Conservation (phyloP, 305 asterid species). For the Fraxinus sp. region DNA sequence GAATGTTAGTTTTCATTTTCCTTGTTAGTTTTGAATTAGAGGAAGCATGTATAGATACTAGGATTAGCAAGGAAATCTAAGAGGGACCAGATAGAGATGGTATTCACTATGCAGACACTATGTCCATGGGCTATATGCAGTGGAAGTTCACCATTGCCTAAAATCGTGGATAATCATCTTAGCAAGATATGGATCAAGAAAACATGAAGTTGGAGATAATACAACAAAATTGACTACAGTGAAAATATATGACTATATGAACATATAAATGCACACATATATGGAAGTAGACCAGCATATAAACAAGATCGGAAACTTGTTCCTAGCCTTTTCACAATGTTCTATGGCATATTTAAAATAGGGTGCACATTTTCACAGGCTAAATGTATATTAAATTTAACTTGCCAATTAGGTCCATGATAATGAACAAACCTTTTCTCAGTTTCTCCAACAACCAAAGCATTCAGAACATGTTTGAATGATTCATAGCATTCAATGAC, state of each 20-base stretch:
- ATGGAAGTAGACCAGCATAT: constrained; percentile 4
- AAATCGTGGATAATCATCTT: neutral
- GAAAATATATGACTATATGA: neutral
- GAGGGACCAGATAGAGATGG: neutral
- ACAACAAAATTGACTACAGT: neutral
- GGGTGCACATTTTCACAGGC: constrained; percentile 4
- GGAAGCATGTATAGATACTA: neutral
- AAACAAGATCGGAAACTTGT: neutral
- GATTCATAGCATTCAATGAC: constrained; percentile 94
- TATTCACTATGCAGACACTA: neutral
- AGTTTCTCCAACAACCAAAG: constrained; percentile 77
- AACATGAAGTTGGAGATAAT: neutral
- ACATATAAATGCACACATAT: neutral
- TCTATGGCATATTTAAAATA: neutral
- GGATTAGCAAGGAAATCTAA: neutral
- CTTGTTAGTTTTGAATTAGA: neutral
- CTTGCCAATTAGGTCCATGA: neutral
- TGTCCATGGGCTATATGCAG: neutral
- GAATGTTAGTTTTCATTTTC: constrained; percentile 8
- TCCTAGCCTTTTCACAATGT: constrained; percentile 4
- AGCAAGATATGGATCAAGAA: constrained; percentile 3
- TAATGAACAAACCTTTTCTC: constrained; percentile 77
- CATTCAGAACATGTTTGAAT: constrained; percentile 74
- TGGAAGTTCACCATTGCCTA: neutral
- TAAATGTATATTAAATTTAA: neutral